Evolutionary conservation across 257 asterid species (phyloP).

Genomic region (Petunia secreta): DNA sequence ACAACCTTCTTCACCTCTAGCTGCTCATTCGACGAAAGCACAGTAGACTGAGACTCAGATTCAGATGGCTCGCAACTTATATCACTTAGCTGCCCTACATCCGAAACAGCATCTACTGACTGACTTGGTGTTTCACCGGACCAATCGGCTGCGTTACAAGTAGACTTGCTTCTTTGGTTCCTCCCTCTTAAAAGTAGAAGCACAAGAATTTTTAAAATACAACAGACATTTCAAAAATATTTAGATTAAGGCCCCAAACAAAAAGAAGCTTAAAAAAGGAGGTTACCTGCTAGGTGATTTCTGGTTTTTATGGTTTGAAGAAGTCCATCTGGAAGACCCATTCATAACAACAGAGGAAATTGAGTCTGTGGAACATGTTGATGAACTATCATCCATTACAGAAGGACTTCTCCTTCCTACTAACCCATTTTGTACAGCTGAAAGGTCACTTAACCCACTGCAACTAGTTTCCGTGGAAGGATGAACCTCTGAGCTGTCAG

Average conservation of each 20-base stretch:
- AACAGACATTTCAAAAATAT: slow-evolving; percentile 7
- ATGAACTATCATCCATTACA: slow-evolving; percentile 82
- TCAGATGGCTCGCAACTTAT: slow-evolving; percentile 42
- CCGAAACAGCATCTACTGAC: slow-evolving; percentile 45
- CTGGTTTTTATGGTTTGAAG: slow-evolving; percentile 44
- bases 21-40: slow-evolving; percentile 34
- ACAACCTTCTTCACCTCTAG: slow-evolving; percentile 51
- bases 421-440: slow-evolving; percentile 60
- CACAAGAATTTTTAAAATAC: neutral
- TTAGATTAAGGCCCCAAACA: neutral
- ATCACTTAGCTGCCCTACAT: slow-evolving; percentile 42
- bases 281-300: slow-evolving; percentile 48
- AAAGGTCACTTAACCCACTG: slow-evolving; percentile 53
- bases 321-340: slow-evolving; percentile 45
- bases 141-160: slow-evolving; percentile 43
- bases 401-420: slow-evolving; percentile 58
- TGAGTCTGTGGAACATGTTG: slow-evolving; percentile 91
- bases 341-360: slow-evolving; percentile 57
- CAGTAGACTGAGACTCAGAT: slow-evolving; percentile 43
- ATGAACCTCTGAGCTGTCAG: slow-evolving; percentile 61
- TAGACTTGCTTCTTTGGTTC: slow-evolving; percentile 55
- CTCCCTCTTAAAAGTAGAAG: slow-evolving; percentile 47
- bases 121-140: slow-evolving; percentile 50
- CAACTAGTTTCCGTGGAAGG: slow-evolving; percentile 58
- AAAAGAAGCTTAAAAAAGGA: neutral